Percentiles rank a stretch among this genome's conserved stretches.
Conservation (phyloP, 345 rosid genomes). For the Moringa oleifera region DNA sequence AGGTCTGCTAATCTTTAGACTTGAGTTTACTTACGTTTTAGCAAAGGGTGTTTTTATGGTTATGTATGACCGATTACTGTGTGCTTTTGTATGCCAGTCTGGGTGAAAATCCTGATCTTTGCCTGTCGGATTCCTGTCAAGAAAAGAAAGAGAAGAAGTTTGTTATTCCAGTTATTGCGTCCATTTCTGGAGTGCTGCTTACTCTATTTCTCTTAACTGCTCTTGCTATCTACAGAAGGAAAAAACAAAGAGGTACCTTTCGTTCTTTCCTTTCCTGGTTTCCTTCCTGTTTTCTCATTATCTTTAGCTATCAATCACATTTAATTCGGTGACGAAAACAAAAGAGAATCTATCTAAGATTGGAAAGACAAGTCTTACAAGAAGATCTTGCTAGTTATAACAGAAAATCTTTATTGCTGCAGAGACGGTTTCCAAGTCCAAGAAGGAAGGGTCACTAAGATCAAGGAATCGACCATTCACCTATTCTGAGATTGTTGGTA, state of each 20-base stretch:
- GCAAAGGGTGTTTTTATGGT: neutral
- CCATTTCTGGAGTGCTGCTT: no score
- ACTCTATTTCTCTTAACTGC: no score
- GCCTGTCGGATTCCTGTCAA: constrained; percentile 9
- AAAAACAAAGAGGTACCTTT: neutral
- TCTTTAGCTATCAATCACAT: constrained; percentile 2
- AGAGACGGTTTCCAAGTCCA: no score
- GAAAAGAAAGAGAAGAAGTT: constrained; percentile 14
- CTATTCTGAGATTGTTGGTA: no score
- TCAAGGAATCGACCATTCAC: no score
- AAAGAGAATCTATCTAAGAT: neutral
- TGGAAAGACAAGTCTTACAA: no score
- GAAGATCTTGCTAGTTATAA: no score
- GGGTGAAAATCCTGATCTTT: constrained; percentile 10
- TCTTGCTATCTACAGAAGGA: neutral
- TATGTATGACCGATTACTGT: neutral
- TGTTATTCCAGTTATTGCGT: no score
- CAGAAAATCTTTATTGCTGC: no score
- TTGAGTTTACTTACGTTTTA: neutral
- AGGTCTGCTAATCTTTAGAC: neutral
- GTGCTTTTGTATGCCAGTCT: no score
- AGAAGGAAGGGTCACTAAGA: no score
- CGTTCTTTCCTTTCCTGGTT: no score
- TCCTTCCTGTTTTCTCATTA: neutral
- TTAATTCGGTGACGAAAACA: neutral